Evolutionary conservation across 768 basidiomycete species (phyloP).

Genomic region (Boletus insuetus): DNA sequence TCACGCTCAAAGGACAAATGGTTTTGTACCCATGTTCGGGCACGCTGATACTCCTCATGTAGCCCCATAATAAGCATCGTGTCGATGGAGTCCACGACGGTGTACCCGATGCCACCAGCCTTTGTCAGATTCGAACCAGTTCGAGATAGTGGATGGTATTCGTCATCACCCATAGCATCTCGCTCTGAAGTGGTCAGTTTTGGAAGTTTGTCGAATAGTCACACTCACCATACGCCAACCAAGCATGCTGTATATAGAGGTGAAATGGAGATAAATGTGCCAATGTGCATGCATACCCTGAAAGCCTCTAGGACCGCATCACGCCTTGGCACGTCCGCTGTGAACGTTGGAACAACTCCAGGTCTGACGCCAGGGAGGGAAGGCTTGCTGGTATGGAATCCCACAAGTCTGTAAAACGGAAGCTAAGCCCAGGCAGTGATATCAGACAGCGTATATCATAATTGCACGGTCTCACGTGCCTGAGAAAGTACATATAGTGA

Average conservation of each 20-base stretch:
- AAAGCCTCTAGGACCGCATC: constrained; percentile 78
- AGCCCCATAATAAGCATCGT: constrained; percentile 86
- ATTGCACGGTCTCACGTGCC: constrained; percentile 8
- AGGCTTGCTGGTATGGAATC: constrained; percentile 1
- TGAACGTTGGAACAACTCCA: constrained; percentile 26
- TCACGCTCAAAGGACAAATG: constrained; percentile 74
- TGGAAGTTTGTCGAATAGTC: constrained; percentile 5
- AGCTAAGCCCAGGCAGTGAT: constrained; percentile 17
- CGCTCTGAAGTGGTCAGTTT: constrained; percentile 49
- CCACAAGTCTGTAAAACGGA: constrained; percentile 4
- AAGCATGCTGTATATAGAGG: constrained; percentile 62
- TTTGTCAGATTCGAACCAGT: constrained; percentile 74
- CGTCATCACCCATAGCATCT: constrained; percentile 89
- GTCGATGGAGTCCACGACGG: constrained; percentile 85
- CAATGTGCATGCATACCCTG: constrained; percentile 47
- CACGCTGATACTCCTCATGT: constrained; percentile 71
- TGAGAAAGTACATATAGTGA: constrained; percentile 17
- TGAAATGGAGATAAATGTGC: constrained; percentile 1
- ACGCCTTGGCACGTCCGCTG: constrained; percentile 59
- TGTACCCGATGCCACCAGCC: constrained; percentile 85
- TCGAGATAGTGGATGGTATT: constrained; percentile 82
- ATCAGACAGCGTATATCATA: not conserved
- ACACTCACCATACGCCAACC: constrained; percentile 73
- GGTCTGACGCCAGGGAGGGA: constrained; percentile 21
- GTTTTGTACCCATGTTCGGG: constrained; percentile 72